A percentile compares a stretch with the other conserved stretches of the same genome.
Conservation (phyloP, 2,329 filamentous ascomycete genomes). For the Aspergillus flavus region DNA sequence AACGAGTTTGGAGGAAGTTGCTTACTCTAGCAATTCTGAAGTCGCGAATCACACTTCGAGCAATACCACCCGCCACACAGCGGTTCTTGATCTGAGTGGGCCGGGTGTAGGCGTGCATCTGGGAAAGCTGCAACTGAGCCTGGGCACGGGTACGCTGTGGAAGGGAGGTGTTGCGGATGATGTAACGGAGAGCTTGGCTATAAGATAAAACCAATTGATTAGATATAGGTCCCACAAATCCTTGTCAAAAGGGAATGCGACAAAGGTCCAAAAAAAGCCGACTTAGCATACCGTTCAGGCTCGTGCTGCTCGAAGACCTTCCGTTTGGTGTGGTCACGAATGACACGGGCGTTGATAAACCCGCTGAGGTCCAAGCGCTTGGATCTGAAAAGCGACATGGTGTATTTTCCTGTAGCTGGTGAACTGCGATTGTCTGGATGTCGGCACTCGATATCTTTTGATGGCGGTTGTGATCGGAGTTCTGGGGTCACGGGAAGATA, state of each 20-base stretch:
- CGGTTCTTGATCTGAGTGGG: constrained; percentile 92
- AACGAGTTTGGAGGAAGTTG: constrained; percentile 20
- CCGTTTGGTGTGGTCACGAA: constrained; percentile 96
- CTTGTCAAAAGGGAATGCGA: not conserved
- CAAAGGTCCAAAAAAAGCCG: constrained; percentile 2
- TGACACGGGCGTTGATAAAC: constrained; percentile 80
- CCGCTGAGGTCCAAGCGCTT: constrained; percentile 89
- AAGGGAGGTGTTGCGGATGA: constrained; percentile 89
- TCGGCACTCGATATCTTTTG: constrained; percentile 6
- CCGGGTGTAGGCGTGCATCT: constrained; percentile 96
- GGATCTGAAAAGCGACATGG: constrained; percentile 81
- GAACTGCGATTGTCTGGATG: not conserved
- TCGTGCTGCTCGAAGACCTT: constrained; percentile 87
- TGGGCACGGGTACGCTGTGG: constrained; percentile 80
- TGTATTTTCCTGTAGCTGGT: constrained; percentile 31
- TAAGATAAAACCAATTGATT: constrained; percentile 8
- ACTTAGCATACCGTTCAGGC: constrained; percentile 71
- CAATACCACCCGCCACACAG: constrained; percentile 89
- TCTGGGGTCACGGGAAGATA: constrained; percentile 19
- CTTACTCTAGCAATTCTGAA: constrained; percentile 90
- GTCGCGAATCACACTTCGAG: constrained; percentile 84
- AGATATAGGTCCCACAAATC: not conserved
- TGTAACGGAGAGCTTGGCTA: constrained; percentile 90
- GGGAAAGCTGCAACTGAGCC: constrained; percentile 86
- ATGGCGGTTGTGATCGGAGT: constrained; percentile 12